Evolutionary conservation across 1,139 yeast genomes (phyloP).

Genomic region (Yamadazyma songkhlaensis): DNA sequence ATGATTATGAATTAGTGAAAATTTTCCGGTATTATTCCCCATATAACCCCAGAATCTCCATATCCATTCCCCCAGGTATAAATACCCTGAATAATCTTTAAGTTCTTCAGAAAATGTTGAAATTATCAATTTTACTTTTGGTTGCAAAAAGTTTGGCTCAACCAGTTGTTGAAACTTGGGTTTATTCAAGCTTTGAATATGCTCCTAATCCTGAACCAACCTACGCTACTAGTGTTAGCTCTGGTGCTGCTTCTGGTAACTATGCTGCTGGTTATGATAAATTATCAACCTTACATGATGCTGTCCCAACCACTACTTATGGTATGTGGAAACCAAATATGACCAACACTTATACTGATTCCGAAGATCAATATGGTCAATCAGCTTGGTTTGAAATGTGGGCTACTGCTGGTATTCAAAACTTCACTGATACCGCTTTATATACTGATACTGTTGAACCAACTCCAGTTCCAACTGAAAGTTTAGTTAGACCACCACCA

Average conservation of each 20-base stretch:
- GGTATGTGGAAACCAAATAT: constrained; percentile 18
- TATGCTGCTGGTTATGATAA: constrained; percentile 15
- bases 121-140: constrained; percentile 2
- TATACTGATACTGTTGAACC: constrained; percentile 21
- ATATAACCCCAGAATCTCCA: too few species aligned
- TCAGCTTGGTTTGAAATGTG: constrained; percentile 21
- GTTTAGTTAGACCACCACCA: constrained; percentile 19
- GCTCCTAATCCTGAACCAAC: constrained; percentile 10
- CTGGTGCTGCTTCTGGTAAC: constrained; percentile 7
- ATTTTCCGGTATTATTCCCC: too few species aligned
- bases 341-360: constrained; percentile 16
- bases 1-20: too few species aligned
- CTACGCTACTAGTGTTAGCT: constrained; percentile 11
- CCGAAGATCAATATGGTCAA: constrained; percentile 21
- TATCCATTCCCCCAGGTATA: too few species aligned
- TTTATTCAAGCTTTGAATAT: constrained; percentile 6
- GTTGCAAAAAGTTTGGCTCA: constrained; percentile 6
- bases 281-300: constrained; percentile 12
- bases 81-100: not conserved
- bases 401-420: constrained; percentile 15
- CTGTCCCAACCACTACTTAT: constrained; percentile 16
- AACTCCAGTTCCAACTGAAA: constrained; percentile 19
- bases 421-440: constrained; percentile 16
- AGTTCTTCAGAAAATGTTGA: not conserved
- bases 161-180: constrained; percentile 7